Base-by-base conservation (phyloP, 768 basidiomycete species). In the Guyanaporus albipodus region DNA sequence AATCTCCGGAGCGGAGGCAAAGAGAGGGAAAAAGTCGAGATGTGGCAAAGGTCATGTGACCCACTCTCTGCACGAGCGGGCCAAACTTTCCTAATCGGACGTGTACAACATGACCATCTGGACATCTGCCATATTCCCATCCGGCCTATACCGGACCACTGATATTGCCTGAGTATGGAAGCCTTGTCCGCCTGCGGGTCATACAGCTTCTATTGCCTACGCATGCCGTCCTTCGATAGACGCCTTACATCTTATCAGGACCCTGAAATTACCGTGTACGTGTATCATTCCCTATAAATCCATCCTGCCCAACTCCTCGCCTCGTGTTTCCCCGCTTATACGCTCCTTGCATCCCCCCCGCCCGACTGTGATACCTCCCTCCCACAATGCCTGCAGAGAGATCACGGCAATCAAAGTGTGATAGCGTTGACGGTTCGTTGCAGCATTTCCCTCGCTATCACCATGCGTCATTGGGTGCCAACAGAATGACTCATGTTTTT, bases 351-450 rank as follows among this genome's bases (percentile, higher is more conserved):
- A 29, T 15, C 37, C 46, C 45, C 11, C 39, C 46, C 48, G 37
- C 36, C 42, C 41, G 35, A 36, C 47, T 27, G 65, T 42, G 65
- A 67, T 46, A 67, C 65, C 60, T 49, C 36, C 48, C 39, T 40
- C 38, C 42, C 18, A 35, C 48, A 46, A 79, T 79, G 78, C 77
- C 76, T 56, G 68, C 71, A 54, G 70, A 72, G 48, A 69, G 77
- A 64, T 69, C 70, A 63, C 64, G 58, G 57, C 42, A 63, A 24
- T 29, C 31, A 24, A 73, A 68, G 57, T 67, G 63, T 52, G 60
- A 62, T 38, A 56, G 44, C 40, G 48, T 50, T 41, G 69, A 73
- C 41, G 69, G 76, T 73, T 49, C 60, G 64, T 64, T 43, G 14
- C 10, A 21, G 1, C 11, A 15, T 19, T 41, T 44, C 24, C 2